phyloP scores from a whole-genome alignment of 1,284 basidiomycete genomes.

The Afroboletus lepidellus region DNA sequence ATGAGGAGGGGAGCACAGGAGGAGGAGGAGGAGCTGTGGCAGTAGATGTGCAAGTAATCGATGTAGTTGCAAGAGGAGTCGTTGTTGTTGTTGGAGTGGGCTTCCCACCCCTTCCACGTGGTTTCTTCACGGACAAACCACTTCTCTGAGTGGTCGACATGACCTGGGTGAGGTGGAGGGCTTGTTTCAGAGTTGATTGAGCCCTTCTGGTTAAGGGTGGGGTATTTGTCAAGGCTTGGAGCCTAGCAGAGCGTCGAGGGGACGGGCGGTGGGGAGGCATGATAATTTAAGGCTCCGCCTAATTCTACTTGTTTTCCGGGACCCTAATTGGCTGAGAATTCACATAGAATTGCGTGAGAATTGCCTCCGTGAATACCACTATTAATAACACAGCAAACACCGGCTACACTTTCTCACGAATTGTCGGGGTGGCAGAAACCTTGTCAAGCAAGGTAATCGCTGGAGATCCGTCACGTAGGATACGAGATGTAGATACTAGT shows the following conservation, averaged over 20 bases:
- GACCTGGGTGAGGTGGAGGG: too few relatives aligned
- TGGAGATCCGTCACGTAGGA: too few relatives aligned
- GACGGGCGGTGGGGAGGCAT: background rate
- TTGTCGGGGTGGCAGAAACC: too few relatives aligned
- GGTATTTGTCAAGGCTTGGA: background rate
- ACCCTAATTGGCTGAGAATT: too few relatives aligned
- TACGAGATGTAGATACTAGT: too few relatives aligned
- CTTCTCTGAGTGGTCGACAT: background rate
- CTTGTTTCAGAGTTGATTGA: too few relatives aligned
- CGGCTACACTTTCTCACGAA: too few relatives aligned
- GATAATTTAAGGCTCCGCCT: background rate
- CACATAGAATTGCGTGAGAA: too few relatives aligned
- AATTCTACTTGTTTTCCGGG: background rate
- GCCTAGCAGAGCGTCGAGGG: too few relatives aligned
- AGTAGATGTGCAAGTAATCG: too few relatives aligned
- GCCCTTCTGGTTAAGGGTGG: background rate
- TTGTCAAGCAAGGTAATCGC: too few relatives aligned
- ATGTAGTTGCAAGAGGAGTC: background rate
- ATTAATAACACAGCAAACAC: background rate
- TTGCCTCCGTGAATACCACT: background rate
- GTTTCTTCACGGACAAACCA: background rate
- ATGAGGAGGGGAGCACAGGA: background rate
- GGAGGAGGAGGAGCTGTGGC: background rate
- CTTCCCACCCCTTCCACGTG: background rate
- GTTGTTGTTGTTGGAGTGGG: background rate